Evolutionary conservation across 2,329 filamentous ascomycete genomes (phyloP).

Genomic region (Nigrospora oryzae): DNA sequence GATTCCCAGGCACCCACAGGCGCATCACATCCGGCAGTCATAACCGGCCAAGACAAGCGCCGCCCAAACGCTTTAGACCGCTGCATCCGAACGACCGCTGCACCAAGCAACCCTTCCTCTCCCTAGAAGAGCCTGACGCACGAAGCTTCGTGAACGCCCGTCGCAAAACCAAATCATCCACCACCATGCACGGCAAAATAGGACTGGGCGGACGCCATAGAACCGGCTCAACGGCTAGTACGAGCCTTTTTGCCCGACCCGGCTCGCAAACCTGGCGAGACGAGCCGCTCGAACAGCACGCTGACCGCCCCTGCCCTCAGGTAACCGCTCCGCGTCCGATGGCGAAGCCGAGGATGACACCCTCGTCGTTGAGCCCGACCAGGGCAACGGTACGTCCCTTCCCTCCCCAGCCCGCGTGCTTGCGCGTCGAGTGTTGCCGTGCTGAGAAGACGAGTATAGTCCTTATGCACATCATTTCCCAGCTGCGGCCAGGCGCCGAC

Average conservation of each 20-base stretch:
- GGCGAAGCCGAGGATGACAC: conserved; percentile 59
- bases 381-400: conserved; percentile 72
- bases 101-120: too few species aligned
- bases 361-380: conserved; percentile 77
- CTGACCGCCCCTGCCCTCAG: conserved; percentile 8
- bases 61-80: too few species aligned
- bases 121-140: too few species aligned
- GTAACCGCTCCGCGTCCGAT: conserved; percentile 40
- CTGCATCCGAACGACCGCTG: too few species aligned
- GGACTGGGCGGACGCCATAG: conserved; percentile 2
- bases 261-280: not conserved
- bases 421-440: too few species aligned
- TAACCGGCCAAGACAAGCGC: too few species aligned
- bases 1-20: too few species aligned
- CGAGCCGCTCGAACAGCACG: not conserved
- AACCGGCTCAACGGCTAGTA: conserved; percentile 5
- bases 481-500: conserved; percentile 90
- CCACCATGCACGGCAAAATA: conserved; percentile 1
- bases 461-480: conserved; percentile 93
- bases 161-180: not conserved
- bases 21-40: too few species aligned
- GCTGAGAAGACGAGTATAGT: conserved; percentile 42
- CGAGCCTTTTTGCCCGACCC: not conserved
- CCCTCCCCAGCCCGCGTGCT: not conserved
- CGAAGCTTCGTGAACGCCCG: too few species aligned